phyloP scores from a whole-genome alignment of 2,329 filamentous ascomycete species.

The Alternaria infectoria region DNA sequence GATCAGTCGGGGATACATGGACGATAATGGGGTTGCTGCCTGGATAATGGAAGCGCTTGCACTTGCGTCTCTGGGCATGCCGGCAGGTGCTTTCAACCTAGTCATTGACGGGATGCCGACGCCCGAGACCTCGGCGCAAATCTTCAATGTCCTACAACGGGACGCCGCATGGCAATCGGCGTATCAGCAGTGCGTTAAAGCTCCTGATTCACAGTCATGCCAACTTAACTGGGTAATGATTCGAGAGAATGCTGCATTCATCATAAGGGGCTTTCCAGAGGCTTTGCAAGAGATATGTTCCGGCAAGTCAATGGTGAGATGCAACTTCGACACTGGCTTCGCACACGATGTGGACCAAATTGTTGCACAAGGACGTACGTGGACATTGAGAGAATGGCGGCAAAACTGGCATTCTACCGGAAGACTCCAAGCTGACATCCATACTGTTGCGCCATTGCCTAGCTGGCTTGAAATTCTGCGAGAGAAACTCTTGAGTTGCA shows the following conservation, averaged over 20 bases:
- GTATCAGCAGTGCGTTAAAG: background rate
- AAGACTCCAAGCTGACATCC: no score
- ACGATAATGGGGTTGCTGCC: background rate
- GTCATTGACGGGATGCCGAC: slow-evolving; percentile 10
- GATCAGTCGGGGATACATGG: no score
- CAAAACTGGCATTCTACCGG: background rate
- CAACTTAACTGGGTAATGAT: background rate
- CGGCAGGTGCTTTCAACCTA: slow-evolving; percentile 4
- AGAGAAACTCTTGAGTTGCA: background rate
- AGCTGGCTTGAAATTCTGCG: background rate
- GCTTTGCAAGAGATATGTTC: background rate
- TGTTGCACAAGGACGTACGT: background rate
- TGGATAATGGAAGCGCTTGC: slow-evolving; percentile 12
- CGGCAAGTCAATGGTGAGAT: background rate
- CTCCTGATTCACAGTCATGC: background rate
- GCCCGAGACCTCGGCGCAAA: background rate
- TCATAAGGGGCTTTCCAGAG: background rate
- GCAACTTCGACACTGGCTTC: background rate
- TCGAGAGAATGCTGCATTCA: background rate
- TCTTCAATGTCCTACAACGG: background rate
- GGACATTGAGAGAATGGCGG: background rate
- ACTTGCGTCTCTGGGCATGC: slow-evolving; percentile 12
- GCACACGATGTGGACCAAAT: background rate
- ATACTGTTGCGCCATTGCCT: background rate
- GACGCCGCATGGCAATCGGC: background rate